phyloP scores from a whole-genome alignment of 2,329 filamentous ascomycete species.

The Zasmidium citrigriseum region DNA sequence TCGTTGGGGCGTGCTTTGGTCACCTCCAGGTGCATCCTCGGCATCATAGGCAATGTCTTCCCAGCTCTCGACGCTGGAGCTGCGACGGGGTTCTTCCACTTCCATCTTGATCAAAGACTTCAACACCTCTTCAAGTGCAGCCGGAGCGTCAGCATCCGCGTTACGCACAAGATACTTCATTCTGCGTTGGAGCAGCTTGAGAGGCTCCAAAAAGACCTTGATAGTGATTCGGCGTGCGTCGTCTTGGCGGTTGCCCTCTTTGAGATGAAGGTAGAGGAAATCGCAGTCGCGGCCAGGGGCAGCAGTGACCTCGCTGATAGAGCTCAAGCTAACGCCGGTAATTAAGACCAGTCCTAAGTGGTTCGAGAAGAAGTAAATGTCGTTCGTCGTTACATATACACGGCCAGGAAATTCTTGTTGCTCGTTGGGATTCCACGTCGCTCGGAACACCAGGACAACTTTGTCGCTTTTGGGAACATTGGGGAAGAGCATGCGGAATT shows the following conservation, averaged over 20 bases:
- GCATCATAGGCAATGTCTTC: conserved; percentile 64
- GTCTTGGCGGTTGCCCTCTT: conserved; percentile 58
- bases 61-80: conserved; percentile 85
- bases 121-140: conserved; percentile 69
- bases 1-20: conserved; percentile 39
- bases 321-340: conserved; percentile 72
- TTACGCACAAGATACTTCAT: conserved; percentile 85
- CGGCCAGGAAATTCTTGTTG: conserved; percentile 79
- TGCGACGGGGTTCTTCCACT: conserved; percentile 57
- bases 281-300: conserved; percentile 90
- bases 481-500: conserved; percentile 90
- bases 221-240: conserved; percentile 76
- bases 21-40: conserved; percentile 46
- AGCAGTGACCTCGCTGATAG: conserved; percentile 84
- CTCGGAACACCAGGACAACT: conserved; percentile 87
- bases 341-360: conserved; percentile 88
- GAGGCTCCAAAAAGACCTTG: conserved; percentile 88
- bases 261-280: conserved; percentile 82
- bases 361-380: conserved; percentile 96
- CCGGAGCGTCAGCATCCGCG: conserved; percentile 69
- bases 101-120: conserved; percentile 75
- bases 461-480: conserved; percentile 75
- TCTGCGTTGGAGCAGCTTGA: conserved; percentile 77
- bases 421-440: conserved; percentile 79
- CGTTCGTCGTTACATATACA: conserved; percentile 81